Percentiles rank a stretch among this genome's conserved stretches.
phyloP scores from a whole-genome alignment of 192 early-diverging fungal genomes.

The Coemansia nantahalensis region DNA sequence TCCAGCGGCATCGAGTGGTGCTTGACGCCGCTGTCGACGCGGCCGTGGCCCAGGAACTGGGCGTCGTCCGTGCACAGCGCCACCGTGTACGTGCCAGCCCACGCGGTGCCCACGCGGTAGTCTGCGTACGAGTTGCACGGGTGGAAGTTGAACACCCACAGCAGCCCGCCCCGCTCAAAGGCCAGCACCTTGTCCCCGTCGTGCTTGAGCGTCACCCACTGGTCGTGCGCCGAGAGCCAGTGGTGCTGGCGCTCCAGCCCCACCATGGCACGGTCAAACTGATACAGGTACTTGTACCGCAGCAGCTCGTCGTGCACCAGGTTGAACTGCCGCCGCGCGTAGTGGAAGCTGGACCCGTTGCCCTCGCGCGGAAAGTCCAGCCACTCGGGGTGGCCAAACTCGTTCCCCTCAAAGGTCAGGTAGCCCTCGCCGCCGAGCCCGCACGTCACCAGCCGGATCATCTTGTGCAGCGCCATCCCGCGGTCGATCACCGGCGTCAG shows the following conservation, averaged over 20 bases:
- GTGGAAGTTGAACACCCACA: constrained; percentile 97
- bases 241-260: constrained; percentile 64
- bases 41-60: constrained; percentile 75
- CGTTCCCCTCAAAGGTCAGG: constrained; percentile 96
- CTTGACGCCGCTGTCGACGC: constrained; percentile 61
- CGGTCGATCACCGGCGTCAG: constrained; percentile 92
- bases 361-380: constrained; percentile 96
- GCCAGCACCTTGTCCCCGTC: constrained; percentile 90
- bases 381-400: constrained; percentile 99
- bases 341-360: constrained; percentile 87
- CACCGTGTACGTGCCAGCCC: constrained; percentile 68
- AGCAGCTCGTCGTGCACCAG: constrained; percentile 83
- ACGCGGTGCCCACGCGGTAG: constrained; percentile 78
- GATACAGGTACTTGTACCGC: constrained; percentile 91
- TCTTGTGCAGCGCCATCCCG: constrained; percentile 92
- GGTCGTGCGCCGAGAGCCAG: constrained; percentile 73
- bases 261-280: constrained; percentile 88
- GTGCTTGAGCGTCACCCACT: constrained; percentile 85
- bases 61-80: constrained; percentile 77
- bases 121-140: constrained; percentile 80
- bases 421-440: constrained; percentile 95
- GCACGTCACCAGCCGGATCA: constrained; percentile 90
- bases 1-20: constrained; percentile 69
- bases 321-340: constrained; percentile 95
- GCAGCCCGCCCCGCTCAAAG: constrained; percentile 85